Evolutionary conservation across 805 yeast species (phyloP).

Genomic region (Starmerella cellae): DNA sequence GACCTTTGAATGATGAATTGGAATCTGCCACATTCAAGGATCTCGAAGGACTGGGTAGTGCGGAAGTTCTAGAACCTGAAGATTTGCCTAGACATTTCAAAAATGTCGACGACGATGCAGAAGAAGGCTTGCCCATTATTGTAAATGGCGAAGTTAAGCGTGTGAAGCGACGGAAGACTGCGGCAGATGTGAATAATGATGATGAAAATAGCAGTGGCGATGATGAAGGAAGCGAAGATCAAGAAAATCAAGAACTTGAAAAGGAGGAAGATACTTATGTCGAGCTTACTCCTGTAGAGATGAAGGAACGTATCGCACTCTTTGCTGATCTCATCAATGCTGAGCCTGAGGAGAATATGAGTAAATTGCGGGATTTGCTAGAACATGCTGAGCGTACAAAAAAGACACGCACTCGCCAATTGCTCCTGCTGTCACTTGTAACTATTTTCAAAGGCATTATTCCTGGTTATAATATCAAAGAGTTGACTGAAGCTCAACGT

Average conservation of each 20-base stretch:
- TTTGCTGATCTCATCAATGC: slow-evolving; percentile 66
- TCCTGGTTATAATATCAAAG: slow-evolving; percentile 78
- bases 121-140: slow-evolving; percentile 66
- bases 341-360: slow-evolving; percentile 76
- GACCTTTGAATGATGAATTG: slow-evolving; percentile 14
- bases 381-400: slow-evolving; percentile 19
- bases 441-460: slow-evolving; percentile 75
- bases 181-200: slow-evolving; percentile 18
- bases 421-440: slow-evolving; percentile 64
- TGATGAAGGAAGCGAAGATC: slow-evolving; percentile 22
- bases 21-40: neutral
- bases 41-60: slow-evolving; percentile 1
- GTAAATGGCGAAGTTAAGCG: slow-evolving; percentile 64
- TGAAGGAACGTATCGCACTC: slow-evolving; percentile 75
- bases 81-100: slow-evolving; percentile 47
- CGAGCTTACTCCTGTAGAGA: slow-evolving; percentile 41
- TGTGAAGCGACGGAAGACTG: slow-evolving; percentile 29
- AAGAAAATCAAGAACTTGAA: slow-evolving; percentile 14
- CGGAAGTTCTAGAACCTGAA: slow-evolving; percentile 44
- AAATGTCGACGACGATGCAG: slow-evolving; percentile 26
- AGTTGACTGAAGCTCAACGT: slow-evolving; percentile 67
- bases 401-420: slow-evolving; percentile 45
- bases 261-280: slow-evolving; percentile 31
- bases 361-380: slow-evolving; percentile 43
- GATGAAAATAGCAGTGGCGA: slow-evolving; percentile 21